Evolutionary conservation across 164 flowering plant genomes (phyloP).

Genomic region (Magnolia sinica): DNA sequence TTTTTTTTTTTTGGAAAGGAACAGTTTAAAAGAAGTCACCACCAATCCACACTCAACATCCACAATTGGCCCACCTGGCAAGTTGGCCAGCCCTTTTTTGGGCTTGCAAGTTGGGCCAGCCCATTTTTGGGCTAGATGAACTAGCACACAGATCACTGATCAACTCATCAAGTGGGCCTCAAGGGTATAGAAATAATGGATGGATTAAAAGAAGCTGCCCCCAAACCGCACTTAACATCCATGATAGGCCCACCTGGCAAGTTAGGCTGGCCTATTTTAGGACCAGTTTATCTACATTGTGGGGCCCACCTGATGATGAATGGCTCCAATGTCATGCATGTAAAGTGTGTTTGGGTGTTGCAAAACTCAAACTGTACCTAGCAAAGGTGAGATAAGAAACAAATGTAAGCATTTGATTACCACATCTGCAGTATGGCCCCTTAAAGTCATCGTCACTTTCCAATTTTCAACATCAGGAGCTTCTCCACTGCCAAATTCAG

Average conservation of each 20-base stretch:
- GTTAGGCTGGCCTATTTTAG: no score
- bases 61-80: no score
- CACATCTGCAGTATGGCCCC: slow-evolving; percentile 99
- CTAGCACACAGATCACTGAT: background rate
- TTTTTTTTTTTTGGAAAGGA: no score
- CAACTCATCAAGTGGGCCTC: background rate
- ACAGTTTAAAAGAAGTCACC: no score
- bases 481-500: slow-evolving; percentile 99
- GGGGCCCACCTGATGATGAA: background rate
- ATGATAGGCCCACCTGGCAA: no score
- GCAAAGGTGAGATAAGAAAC: background rate
- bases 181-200: no score
- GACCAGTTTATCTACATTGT: background rate
- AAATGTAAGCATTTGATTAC: slow-evolving; percentile 44
- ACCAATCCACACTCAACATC: no score
- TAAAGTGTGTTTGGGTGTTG: background rate
- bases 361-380: background rate
- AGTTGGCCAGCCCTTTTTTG: background rate
- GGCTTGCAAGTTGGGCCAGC: background rate
- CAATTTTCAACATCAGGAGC: slow-evolving; percentile 98
- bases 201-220: no score
- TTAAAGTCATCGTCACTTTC: slow-evolving; percentile 88
- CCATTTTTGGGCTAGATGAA: background rate
- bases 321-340: background rate
- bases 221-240: no score